phyloP scores from a whole-genome alignment of 169 alveolate species.

The Perkinsus marinus region DNA sequence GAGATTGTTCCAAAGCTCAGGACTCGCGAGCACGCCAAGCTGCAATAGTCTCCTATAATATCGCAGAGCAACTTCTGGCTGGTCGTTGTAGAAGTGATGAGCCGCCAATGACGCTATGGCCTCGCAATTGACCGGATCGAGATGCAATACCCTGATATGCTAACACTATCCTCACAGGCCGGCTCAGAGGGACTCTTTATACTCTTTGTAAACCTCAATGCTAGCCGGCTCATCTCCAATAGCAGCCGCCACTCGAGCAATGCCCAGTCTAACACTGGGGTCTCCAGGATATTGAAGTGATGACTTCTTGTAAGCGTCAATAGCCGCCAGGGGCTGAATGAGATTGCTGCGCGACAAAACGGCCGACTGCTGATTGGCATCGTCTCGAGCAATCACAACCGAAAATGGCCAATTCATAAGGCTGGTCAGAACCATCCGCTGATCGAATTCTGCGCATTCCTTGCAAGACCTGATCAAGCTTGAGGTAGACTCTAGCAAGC shows the following conservation, averaged over 20 bases:
- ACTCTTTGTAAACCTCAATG: neutral
- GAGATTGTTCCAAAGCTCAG: conserved; percentile 74
- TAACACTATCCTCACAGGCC: too few species aligned
- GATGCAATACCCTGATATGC: conserved; percentile 37
- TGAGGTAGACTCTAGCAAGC: conserved; percentile 51
- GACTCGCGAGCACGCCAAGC: conserved; percentile 50
- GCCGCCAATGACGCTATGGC: conserved; percentile 71
- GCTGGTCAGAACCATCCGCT: too few species aligned
- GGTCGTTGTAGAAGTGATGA: conserved; percentile 67
- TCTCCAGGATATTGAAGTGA: neutral
- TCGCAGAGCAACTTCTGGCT: conserved; percentile 71
- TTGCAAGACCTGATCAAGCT: conserved; percentile 45
- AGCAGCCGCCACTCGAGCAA: neutral
- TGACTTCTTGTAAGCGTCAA: neutral
- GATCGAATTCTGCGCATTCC: too few species aligned
- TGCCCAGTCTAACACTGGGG: neutral
- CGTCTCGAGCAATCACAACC: conserved; percentile 11
- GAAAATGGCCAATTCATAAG: too few species aligned
- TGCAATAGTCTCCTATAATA: conserved; percentile 66
- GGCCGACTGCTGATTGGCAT: too few species aligned
- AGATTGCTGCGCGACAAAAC: neutral
- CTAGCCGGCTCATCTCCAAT: neutral
- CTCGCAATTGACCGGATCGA: conserved; percentile 65
- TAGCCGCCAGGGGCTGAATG: neutral
- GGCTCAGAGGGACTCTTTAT: neutral